Conservation (phyloP, 176 grass and related monocot genomes). For the Alloteropsis semialata region DNA sequence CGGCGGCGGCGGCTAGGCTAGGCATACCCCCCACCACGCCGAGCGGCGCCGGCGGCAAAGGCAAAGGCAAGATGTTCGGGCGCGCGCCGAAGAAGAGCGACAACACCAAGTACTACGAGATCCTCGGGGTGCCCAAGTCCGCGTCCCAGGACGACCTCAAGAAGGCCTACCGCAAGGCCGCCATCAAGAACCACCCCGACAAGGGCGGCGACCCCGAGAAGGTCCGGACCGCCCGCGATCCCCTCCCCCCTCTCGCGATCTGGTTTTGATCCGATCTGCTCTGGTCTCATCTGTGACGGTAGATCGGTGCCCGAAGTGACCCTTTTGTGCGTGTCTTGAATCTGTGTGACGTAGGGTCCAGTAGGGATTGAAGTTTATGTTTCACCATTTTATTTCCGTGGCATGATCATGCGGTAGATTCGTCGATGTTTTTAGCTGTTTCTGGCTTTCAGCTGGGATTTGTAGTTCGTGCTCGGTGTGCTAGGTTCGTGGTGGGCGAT, state of each 20-base stretch:
- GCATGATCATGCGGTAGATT: background rate
- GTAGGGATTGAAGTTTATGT: background rate
- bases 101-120: constrained; percentile 95
- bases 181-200: constrained; percentile 99
- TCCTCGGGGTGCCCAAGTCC: constrained; percentile 87
- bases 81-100: constrained; percentile 97
- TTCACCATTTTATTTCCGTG: background rate
- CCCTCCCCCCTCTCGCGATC: background rate
- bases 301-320: too few relatives aligned
- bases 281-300: background rate
- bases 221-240: constrained; percentile 33
- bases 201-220: constrained; percentile 99
- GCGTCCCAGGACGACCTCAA: constrained; percentile 98
- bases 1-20: constrained; percentile 16
- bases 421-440: background rate
- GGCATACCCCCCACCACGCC: background rate
- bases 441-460: background rate
- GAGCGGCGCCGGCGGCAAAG: background rate
- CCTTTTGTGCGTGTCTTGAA: too few relatives aligned
- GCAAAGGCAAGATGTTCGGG: constrained; percentile 80
- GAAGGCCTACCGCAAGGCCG: constrained; percentile 99
- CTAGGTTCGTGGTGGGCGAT: background rate
- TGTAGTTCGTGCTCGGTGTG: background rate
- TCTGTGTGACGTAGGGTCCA: background rate
- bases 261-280: constrained; percentile 8